Conservation (phyloP, 2,329 filamentous ascomycete species). For the Fusarium virguliforme region DNA sequence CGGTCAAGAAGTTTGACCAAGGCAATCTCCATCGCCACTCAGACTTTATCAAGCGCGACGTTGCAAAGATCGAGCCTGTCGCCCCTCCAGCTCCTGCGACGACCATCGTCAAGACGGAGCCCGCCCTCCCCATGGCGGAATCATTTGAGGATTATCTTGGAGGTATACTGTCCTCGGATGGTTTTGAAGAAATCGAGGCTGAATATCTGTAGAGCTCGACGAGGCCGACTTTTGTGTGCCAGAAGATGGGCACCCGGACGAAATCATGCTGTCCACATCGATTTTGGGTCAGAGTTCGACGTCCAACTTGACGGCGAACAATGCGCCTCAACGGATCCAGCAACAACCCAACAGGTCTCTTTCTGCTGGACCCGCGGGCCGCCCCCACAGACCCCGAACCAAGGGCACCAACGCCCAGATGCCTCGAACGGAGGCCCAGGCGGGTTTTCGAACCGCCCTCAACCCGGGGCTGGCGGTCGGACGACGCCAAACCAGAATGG, state of each 20-base stretch:
- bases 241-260: conserved; percentile 82
- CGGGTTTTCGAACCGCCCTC: conserved; percentile 45
- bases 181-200: conserved; percentile 58
- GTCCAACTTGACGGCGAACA: conserved; percentile 26
- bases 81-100: conserved; percentile 34
- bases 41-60: conserved; percentile 78
- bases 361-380: conserved; percentile 38
- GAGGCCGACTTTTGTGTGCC: conserved; percentile 82
- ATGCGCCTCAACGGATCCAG: conserved; percentile 43
- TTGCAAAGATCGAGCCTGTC: conserved; percentile 49
- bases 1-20: conserved; percentile 81
- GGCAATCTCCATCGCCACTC: conserved; percentile 86
- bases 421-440: conserved; percentile 44
- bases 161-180: conserved; percentile 61
- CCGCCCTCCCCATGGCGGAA: conserved; percentile 52
- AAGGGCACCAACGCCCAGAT: conserved; percentile 47
- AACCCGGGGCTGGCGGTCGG: conserved; percentile 31
- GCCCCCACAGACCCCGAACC: conserved; percentile 57
- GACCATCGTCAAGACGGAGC: conserved; percentile 52
- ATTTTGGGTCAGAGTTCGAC: conserved; percentile 33
- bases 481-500: conserved; percentile 44
- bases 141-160: conserved; percentile 69
- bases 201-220: conserved; percentile 74
- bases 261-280: conserved; percentile 72
- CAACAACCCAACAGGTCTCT: conserved; percentile 44